These are phyloP conservation scores for Komagataella pastoris DNA, from an alignment of 805 yeast species.

Conservation along the genomic window DNA sequence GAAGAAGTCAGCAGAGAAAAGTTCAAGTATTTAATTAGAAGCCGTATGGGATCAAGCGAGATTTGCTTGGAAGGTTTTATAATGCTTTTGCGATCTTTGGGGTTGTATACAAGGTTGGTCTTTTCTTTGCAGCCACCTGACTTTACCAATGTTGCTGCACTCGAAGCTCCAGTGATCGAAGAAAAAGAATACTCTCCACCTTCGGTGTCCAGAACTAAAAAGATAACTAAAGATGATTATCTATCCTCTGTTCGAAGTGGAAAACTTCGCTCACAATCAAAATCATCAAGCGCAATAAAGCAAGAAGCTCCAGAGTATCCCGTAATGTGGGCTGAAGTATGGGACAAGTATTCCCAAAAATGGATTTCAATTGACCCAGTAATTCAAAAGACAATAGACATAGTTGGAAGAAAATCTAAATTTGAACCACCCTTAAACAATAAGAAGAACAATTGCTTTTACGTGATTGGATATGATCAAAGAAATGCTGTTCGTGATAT, in stretches of 20 bases:
- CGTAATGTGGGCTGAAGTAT: conserved; percentile 87
- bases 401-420: conserved; percentile 34
- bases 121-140: conserved; percentile 89
- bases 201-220: conserved; percentile 15
- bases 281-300: neutral
- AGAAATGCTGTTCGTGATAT: conserved; percentile 62
- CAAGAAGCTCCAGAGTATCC: conserved; percentile 29
- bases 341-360: conserved; percentile 58
- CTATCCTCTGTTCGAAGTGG: neutral
- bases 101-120: conserved; percentile 60
- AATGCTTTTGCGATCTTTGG: conserved; percentile 55
- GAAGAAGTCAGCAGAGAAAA: conserved; percentile 20
- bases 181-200: conserved; percentile 5
- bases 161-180: conserved; percentile 5
- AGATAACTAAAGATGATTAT: neutral
- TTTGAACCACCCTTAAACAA: conserved; percentile 49
- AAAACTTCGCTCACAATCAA: neutral
- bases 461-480: conserved; percentile 67
- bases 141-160: conserved; percentile 31
- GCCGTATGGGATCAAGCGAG: conserved; percentile 61
- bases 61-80: conserved; percentile 82
- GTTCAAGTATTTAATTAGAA: conserved; percentile 28
- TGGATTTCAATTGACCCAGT: conserved; percentile 88
- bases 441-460: conserved; percentile 44
- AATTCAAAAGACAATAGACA: conserved; percentile 48